phyloP scores from a whole-genome alignment of 192 early-diverging fungal genomes.

The Backusella tarrabulga region DNA sequence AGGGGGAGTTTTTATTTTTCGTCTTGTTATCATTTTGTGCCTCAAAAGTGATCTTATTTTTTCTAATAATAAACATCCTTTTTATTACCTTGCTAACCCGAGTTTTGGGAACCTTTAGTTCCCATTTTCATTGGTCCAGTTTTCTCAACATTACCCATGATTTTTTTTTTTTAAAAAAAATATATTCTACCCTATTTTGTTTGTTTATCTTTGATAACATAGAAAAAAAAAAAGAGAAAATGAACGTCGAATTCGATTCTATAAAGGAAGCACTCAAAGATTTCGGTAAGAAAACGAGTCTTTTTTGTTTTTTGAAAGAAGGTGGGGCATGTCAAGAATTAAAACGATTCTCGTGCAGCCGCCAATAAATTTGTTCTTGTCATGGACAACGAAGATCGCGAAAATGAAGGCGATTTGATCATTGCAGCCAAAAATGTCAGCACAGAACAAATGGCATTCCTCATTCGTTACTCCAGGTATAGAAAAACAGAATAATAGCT shows the following conservation, averaged over 20 bases:
- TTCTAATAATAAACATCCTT: too few species aligned
- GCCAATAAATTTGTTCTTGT: constrained; percentile 86
- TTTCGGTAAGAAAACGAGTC: constrained; percentile 48
- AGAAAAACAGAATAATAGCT: background rate
- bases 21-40: too few species aligned
- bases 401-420: constrained; percentile 99
- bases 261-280: constrained; percentile 65
- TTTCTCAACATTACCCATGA: background rate
- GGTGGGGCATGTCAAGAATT: background rate
- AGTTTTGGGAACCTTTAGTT: too few species aligned
- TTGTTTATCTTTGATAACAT: background rate
- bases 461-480: constrained; percentile 92
- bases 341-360: constrained; percentile 35
- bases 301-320: background rate
- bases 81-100: too few species aligned
- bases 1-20: too few species aligned
- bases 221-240: background rate
- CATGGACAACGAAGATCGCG: constrained; percentile 97
- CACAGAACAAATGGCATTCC: constrained; percentile 90
- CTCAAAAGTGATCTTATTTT: too few species aligned
- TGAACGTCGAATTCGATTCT: constrained; percentile 53
- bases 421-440: constrained; percentile 95
- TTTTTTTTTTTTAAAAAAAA: background rate
- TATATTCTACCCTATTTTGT: background rate
- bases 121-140: too few species aligned